phyloP scores from a whole-genome alignment of 306 rosid species.

The Cicer arietinum region DNA sequence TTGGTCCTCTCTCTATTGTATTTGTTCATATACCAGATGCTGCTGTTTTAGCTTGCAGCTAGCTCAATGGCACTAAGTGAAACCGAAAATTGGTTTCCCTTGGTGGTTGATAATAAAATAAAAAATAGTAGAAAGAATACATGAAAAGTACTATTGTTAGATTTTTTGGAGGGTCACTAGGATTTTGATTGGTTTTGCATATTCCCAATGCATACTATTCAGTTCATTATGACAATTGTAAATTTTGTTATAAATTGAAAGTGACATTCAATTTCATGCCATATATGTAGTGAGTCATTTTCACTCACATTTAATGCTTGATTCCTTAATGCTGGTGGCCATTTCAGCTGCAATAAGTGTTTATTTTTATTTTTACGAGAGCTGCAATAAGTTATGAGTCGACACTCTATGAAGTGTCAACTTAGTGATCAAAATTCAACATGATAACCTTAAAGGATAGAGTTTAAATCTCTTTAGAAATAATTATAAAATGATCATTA shows the following conservation, averaged over 20 bases:
- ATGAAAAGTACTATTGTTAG: slow-evolving; percentile 13
- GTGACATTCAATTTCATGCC: slow-evolving; percentile 23
- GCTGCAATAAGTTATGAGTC: no score
- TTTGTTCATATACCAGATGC: slow-evolving; percentile 80
- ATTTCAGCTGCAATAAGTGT: neutral
- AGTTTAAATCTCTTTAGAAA: no score
- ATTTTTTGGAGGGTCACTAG: slow-evolving; percentile 16
- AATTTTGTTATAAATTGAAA: slow-evolving; percentile 30
- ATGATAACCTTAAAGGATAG: no score
- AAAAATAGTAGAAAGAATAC: slow-evolving; percentile 43
- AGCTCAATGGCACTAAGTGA: slow-evolving; percentile 28
- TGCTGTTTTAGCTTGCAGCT: slow-evolving; percentile 63
- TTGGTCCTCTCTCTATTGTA: slow-evolving; percentile 78
- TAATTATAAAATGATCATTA: no score
- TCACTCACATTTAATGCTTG: slow-evolving; percentile 9
- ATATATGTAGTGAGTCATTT: slow-evolving; percentile 23
- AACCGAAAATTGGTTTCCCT: slow-evolving; percentile 55
- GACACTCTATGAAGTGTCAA: no score
- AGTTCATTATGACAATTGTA: slow-evolving; percentile 28
- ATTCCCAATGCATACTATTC: slow-evolving; percentile 20
- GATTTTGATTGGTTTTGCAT: slow-evolving; percentile 9
- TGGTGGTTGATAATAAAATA: slow-evolving; percentile 38
- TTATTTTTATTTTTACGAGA: neutral
- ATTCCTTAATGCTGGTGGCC: neutral
- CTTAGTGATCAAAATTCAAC: no score